These are phyloP conservation scores for Aspergillus floridensis DNA, from an alignment of 2,329 filamentous ascomycete genomes.

Conservation along the genomic window DNA sequence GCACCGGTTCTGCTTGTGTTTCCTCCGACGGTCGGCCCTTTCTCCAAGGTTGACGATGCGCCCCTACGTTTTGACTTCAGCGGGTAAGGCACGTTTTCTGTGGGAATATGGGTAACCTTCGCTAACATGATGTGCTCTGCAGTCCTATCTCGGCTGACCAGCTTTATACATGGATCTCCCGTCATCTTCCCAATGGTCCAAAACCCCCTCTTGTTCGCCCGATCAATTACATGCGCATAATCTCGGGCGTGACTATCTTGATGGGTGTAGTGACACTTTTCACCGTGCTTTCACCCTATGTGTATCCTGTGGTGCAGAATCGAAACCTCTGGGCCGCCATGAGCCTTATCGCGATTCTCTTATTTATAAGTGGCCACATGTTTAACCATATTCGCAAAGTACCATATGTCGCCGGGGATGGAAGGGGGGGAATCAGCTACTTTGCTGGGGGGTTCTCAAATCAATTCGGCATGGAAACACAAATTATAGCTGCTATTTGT, in stretches of 20 bases:
- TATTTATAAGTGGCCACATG: constrained; percentile 98
- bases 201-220: constrained; percentile 78
- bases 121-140: constrained; percentile 1
- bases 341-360: constrained; percentile 81
- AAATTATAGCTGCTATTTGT: constrained; percentile 93
- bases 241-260: constrained; percentile 64
- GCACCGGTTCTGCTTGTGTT: constrained; percentile 88
- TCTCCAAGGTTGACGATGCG: constrained; percentile 66
- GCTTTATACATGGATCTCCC: constrained; percentile 73
- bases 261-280: constrained; percentile 68
- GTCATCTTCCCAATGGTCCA: constrained; percentile 73
- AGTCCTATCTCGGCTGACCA: constrained; percentile 74
- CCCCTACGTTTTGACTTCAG: constrained; percentile 84
- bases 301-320: constrained; percentile 79
- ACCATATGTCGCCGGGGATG: constrained; percentile 84
- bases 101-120: not conserved
- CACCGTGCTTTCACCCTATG: constrained; percentile 71
- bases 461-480: constrained; percentile 91
- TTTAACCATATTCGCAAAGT: constrained; percentile 98
- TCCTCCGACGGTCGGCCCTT: constrained; percentile 76
- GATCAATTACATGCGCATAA: constrained; percentile 78
- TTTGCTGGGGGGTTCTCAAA: constrained; percentile 90
- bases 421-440: constrained; percentile 81
- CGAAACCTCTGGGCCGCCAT: constrained; percentile 91
- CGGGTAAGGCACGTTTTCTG: constrained; percentile 56